Evolutionary conservation across 176 grass and related monocot species (phyloP).

Genomic region (Aegilops umbellulata): DNA sequence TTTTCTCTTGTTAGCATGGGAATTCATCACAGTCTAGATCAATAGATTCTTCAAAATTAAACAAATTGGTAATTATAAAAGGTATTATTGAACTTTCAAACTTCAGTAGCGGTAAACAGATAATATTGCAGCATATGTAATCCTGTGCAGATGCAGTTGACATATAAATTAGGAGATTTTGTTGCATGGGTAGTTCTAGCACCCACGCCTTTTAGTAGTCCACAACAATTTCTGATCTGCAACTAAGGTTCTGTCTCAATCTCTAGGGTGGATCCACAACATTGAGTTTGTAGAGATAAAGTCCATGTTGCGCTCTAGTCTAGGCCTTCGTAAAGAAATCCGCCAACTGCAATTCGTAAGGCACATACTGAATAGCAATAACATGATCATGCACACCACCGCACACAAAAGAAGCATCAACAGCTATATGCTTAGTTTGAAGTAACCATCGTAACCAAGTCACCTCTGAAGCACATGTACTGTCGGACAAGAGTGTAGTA

Average conservation of each 20-base stretch:
- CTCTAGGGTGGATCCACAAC: not conserved
- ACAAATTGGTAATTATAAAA: not conserved
- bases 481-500: too few relatives aligned
- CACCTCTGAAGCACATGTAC: too few relatives aligned
- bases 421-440: too few relatives aligned
- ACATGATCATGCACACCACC: too few relatives aligned
- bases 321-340: too few relatives aligned
- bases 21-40: not conserved
- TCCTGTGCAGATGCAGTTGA: not conserved
- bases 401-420: too few relatives aligned
- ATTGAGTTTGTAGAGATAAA: too few relatives aligned
- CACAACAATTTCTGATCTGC: not conserved
- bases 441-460: too few relatives aligned
- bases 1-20: not conserved
- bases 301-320: too few relatives aligned
- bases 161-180: conserved; percentile 14
- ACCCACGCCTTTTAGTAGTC: not conserved
- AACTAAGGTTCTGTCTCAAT: not conserved
- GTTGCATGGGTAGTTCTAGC: not conserved
- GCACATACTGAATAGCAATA: too few relatives aligned
- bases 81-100: not conserved
- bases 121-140: not conserved
- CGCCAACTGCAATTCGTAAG: too few relatives aligned
- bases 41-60: too few relatives aligned
- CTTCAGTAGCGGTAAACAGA: not conserved